A percentile compares a stretch with the other conserved stretches of the same genome.
Conservation (phyloP, 1,284 basidiomycete species). For the Ustilago vetiveriae region DNA sequence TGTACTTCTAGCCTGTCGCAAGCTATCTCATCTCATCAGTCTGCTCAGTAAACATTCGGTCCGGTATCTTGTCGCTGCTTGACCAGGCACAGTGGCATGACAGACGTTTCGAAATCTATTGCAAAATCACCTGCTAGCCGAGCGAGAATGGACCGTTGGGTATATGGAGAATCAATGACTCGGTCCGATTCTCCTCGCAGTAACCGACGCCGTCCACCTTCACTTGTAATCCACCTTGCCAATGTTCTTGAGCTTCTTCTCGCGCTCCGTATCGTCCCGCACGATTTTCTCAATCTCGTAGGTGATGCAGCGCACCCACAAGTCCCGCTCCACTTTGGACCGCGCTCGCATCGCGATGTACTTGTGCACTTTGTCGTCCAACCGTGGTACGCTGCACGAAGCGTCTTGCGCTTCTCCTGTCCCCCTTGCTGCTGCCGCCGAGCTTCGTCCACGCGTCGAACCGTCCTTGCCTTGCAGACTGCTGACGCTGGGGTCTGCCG, state of each 20-base stretch:
- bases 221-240: conserved; percentile 43
- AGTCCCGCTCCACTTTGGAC: conserved; percentile 81
- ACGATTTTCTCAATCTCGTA: conserved; percentile 80
- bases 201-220: no score
- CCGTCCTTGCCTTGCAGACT: conserved; percentile 10
- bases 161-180: no score
- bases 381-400: conserved; percentile 69
- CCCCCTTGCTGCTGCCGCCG: background rate
- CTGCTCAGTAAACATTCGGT: no score
- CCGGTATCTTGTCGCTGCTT: no score
- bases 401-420: conserved; percentile 2
- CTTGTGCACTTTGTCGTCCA: conserved; percentile 74
- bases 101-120: no score
- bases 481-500: conserved; percentile 30
- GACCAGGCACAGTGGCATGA: no score
- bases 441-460: conserved; percentile 4
- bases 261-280: conserved; percentile 61
- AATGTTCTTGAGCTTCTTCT: conserved; percentile 57
- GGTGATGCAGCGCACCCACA: conserved; percentile 86
- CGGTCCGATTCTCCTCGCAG: no score
- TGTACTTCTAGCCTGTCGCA: conserved; percentile 19
- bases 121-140: no score
- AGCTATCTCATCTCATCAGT: conserved; percentile 3
- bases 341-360: conserved; percentile 77
- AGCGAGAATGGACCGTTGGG: background rate